Evolutionary conservation across 2,329 filamentous ascomycete species (phyloP).

Genomic region (Microcera coccophila): DNA sequence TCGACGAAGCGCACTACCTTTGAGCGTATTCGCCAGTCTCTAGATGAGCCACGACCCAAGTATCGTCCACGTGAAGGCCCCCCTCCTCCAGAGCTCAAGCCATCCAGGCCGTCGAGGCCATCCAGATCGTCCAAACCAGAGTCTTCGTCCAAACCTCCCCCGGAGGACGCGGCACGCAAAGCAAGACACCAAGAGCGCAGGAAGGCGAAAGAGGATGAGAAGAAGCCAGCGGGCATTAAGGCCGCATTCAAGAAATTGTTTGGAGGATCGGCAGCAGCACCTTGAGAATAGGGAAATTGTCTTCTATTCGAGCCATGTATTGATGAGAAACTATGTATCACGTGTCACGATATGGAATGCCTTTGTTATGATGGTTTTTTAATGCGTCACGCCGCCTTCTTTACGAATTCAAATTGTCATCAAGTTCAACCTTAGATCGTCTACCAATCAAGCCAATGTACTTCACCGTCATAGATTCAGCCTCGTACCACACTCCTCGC

Average conservation of each 20-base stretch:
- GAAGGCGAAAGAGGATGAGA: conserved; percentile 30
- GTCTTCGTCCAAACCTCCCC: conserved; percentile 14
- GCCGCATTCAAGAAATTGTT: conserved; percentile 31
- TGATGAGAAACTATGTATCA: conserved; percentile 21
- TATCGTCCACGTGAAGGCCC: conserved; percentile 1
- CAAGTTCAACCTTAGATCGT: no score
- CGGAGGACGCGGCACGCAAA: conserved; percentile 33
- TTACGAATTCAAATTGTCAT: no score
- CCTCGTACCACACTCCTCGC: no score
- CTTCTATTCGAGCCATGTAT: conserved; percentile 18
- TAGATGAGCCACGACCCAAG: conserved; percentile 16
- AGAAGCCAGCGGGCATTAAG: conserved; percentile 30
- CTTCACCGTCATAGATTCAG: no score
- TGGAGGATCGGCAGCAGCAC: no score
- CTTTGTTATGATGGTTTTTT: conserved; percentile 9
- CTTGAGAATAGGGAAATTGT: conserved; percentile 13
- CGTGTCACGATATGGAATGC: conserved; percentile 22
- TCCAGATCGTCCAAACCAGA: conserved; percentile 18
- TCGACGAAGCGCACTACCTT: conserved; percentile 15
- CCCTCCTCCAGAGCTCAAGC: conserved; percentile 8
- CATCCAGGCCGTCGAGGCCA: conserved; percentile 7
- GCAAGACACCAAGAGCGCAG: conserved; percentile 32
- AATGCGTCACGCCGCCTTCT: no score
- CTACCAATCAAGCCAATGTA: no score
- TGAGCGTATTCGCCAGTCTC: conserved; percentile 15